Conservation (phyloP, 371 early-diverging fungal genomes). For the Capillidium heterosporum region DNA sequence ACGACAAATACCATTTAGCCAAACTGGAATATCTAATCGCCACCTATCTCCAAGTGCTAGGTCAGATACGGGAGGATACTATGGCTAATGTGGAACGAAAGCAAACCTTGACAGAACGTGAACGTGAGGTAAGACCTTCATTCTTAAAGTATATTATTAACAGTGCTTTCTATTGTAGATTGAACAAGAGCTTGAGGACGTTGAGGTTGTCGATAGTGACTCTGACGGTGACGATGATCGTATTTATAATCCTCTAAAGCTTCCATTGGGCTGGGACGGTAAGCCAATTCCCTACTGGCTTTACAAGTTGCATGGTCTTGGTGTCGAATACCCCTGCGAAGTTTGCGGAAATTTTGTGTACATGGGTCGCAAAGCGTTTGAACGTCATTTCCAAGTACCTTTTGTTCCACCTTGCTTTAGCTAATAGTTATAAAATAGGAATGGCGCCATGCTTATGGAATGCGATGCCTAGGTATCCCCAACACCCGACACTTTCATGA, state of each 20-base stretch:
- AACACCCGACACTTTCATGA: conserved; percentile 88
- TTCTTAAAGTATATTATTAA: neutral
- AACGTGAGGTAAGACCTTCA: conserved; percentile 31
- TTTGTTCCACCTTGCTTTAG: neutral
- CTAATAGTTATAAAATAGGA: conserved; percentile 25
- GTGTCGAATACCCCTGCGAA: conserved; percentile 89
- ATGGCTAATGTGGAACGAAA: conserved; percentile 78
- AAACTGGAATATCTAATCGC: conserved; percentile 39
- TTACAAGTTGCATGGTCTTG: conserved; percentile 92
- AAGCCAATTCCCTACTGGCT: conserved; percentile 98
- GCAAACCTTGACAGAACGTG: conserved; percentile 81
- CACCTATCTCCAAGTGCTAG: conserved; percentile 37
- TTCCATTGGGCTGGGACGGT: conserved; percentile 96
- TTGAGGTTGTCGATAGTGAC: conserved; percentile 48
- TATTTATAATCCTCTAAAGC: conserved; percentile 89
- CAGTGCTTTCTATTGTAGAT: neutral
- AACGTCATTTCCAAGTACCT: conserved; percentile 70
- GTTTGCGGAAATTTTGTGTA: conserved; percentile 93
- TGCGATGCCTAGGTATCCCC: conserved; percentile 87
- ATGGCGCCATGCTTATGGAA: conserved; percentile 87
- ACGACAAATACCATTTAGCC: conserved; percentile 33
- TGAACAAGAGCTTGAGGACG: conserved; percentile 33
- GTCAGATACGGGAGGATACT: conserved; percentile 51
- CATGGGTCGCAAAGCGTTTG: conserved; percentile 94
- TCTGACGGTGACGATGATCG: conserved; percentile 73